Base-by-base conservation (phyloP, 805 yeast species). In the Saccharomycopsis fermentans region DNA sequence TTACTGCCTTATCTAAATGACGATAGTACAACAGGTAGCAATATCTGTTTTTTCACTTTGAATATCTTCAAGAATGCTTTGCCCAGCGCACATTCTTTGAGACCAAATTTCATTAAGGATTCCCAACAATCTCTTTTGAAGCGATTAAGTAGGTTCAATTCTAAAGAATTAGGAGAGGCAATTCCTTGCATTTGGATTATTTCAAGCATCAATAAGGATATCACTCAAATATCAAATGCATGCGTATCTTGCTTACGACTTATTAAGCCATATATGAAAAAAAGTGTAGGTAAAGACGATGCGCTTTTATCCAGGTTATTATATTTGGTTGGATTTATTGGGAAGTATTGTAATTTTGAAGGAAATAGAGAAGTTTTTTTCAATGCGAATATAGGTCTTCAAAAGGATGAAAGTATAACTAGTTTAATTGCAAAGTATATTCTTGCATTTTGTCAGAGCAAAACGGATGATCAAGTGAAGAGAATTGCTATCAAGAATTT, bases 251-350 rank as follows among this genome's bases (percentile, higher is more conserved):
- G 90, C 43, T 67, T 88, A 61, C 70, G 70, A 17, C 71, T 79
- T 56, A 63, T 85, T 4, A 71, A 73, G 48, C 84, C 83, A 0
- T 82, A 69, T 63, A 65, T 81, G 3, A 27, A 19, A 12, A 40
- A 36, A 14, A 35, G 4, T 6, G 16, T 35, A 19, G 24, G 35
- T 27, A 52, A 43, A 52, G 2, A 47, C 14, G 84, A 79, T 55
- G 70, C 75, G 2, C 81, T 76, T 62, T 64, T 85, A 2, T 76
- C 77, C 24, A 77, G 87, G 59, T 68, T 89, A 5, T 66, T 90
- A 1, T 80, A 79, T 64, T 70, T 90, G 24, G 67, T 87, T 4
- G 91, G 96, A 0, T 78, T 80, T 50, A 81, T 90, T 70, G 95
- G 91, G 0, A 75, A 84, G 52, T 79, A 77, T 63, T 87, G 94